Conservation (phyloP, 148 eudicot genomes). For the Fagopyrum homotropicum region DNA sequence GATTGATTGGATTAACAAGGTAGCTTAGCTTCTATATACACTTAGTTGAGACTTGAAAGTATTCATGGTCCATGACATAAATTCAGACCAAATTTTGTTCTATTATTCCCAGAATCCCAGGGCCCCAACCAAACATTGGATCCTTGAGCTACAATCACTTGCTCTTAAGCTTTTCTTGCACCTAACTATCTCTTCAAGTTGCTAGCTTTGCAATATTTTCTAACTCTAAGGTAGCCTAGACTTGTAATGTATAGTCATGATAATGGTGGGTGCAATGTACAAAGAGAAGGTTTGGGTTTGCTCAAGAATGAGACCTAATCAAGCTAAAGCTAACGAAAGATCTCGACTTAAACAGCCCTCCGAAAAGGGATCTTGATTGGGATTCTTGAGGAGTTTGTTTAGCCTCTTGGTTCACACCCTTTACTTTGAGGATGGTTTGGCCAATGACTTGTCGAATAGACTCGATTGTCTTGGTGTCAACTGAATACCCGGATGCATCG, state of each 20-base stretch:
- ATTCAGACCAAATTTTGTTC: not conserved
- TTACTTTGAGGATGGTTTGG: conserved; percentile 77
- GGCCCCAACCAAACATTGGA: conserved; percentile 10
- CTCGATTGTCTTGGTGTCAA: conserved; percentile 76
- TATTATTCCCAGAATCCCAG: conserved; percentile 1
- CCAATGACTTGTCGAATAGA: conserved; percentile 73
- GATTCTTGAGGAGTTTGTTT: conserved; percentile 60
- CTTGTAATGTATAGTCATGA: not conserved
- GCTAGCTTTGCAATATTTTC: not conserved
- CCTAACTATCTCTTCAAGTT: not conserved
- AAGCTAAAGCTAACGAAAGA: conserved; percentile 78
- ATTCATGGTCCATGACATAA: conserved; percentile 6
- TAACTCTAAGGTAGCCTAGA: not conserved
- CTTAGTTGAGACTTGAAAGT: not conserved
- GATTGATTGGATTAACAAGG: conserved; percentile 5
- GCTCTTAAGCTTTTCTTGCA: not conserved
- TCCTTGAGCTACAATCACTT: not conserved
- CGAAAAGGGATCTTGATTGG: conserved; percentile 63
- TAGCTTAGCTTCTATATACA: not conserved
- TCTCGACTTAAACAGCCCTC: conserved; percentile 84
- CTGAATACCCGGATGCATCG: conserved; percentile 80
- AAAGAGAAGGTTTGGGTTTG: not conserved
- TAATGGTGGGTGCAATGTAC: not conserved
- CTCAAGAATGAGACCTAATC: conserved; percentile 67
- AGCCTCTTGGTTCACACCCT: conserved; percentile 36